phyloP scores from a whole-genome alignment of 2,329 filamentous ascomycete genomes.

The Dactylellina sp. region DNA sequence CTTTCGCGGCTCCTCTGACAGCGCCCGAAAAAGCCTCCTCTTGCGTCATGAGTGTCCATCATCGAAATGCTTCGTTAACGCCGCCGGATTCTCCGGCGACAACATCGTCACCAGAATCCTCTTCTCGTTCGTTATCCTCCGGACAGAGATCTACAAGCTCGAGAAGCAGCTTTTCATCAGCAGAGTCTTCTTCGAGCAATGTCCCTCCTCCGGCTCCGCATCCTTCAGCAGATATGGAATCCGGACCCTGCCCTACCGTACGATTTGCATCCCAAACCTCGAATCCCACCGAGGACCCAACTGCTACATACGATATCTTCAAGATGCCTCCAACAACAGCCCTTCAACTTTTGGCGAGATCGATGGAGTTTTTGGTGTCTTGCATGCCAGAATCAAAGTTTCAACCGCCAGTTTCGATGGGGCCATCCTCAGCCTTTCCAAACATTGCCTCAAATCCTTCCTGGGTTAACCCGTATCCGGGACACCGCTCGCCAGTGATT shows the following conservation, averaged over 20 bases:
- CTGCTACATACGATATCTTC: constrained; percentile 74
- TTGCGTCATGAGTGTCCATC: constrained; percentile 55
- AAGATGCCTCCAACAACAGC: constrained; percentile 78
- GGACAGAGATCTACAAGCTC: constrained; percentile 44
- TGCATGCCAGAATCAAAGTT: constrained; percentile 68
- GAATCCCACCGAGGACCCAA: constrained; percentile 59
- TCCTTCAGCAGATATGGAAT: constrained; percentile 51
- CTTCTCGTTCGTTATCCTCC: constrained; percentile 31
- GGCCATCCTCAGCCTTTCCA: constrained; percentile 45
- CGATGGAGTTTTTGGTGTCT: constrained; percentile 77
- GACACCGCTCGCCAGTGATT: constrained; percentile 38
- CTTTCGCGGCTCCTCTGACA: constrained; percentile 40
- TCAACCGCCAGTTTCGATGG: constrained; percentile 29
- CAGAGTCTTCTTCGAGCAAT: constrained; percentile 50
- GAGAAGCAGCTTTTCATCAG: constrained; percentile 52
- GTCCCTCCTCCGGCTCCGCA: constrained; percentile 39
- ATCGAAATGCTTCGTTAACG: constrained; percentile 55
- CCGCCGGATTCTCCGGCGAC: constrained; percentile 53
- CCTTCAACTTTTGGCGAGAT: constrained; percentile 80
- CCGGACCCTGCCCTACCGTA: constrained; percentile 49
- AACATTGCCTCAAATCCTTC: constrained; percentile 54
- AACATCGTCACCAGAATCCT: constrained; percentile 39
- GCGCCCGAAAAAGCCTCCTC: constrained; percentile 42
- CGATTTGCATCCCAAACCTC: constrained; percentile 51
- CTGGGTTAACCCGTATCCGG: constrained; percentile 50